Base-by-base conservation (phyloP, 2,329 filamentous ascomycete genomes). In the Dactylellina sp. region DNA sequence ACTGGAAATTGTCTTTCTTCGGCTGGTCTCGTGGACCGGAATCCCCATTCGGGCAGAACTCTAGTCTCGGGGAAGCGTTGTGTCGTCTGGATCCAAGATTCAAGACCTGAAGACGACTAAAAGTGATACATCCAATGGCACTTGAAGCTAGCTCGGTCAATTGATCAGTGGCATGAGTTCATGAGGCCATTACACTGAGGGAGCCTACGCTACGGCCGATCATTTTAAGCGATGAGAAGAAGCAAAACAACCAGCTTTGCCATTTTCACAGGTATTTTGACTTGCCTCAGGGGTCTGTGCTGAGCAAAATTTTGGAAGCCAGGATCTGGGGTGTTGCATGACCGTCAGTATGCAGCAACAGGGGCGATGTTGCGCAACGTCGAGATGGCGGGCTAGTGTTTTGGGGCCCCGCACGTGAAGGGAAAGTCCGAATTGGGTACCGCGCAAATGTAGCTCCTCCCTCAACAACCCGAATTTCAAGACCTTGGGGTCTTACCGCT, bases 391-490 rank as follows among this genome's bases (percentile, higher is more conserved):
- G 28, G 11, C 47, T 32, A 60, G 59, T 42, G 55, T 68, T 72
- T 72, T 24, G 60, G 60, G 60, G 9, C 60, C 60, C 55, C 60
- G 60, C 60, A 72, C 60, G 68, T 65, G 60, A 65, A 72, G 46
- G 68, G 68, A 52, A 72, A 72, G 47, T 70, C 64, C 39, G 20
- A 57, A 61, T 57, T 37, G 37, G 64, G 64, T 49, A 55, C 55
- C 40, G 22, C 56, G 52, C 39, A 64, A 62, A 46, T 50, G 63
- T 61, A 24, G 52, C 57, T 25, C 39, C 42, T 49, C 14, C 28
- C 52, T 46, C 37, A 65, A 24, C n/a, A 47, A 61, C 60, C 68
- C 52, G 28, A 71, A 57, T 52, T 39, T 57, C 44, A 56, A 32
- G 32, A 47, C 22, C 53, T 62, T 47, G 66, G 47, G 46, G 60